phyloP scores from a whole-genome alignment of 345 rosid genomes.

The Noccaea bulbosa region DNA sequence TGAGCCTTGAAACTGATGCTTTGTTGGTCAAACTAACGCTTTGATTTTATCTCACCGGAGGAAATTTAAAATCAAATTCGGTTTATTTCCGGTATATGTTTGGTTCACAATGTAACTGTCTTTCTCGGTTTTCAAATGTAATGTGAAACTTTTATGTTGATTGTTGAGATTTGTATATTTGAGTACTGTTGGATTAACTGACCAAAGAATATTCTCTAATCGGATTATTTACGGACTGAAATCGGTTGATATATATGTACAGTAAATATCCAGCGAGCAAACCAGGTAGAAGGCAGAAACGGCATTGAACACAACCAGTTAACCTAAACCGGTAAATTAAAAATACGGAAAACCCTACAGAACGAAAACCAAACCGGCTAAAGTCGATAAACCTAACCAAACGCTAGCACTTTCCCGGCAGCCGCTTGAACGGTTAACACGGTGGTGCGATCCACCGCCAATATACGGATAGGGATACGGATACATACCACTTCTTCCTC shows the following conservation, averaged over 20 bases:
- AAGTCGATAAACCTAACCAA: constrained; percentile 27
- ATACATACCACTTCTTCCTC: background rate
- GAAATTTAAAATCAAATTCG: constrained; percentile 22
- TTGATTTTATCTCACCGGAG: constrained; percentile 18
- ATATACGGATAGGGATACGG: constrained; percentile 26
- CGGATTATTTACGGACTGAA: background rate
- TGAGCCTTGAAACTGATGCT: constrained; percentile 40
- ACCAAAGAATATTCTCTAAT: background rate
- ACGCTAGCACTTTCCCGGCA: constrained; percentile 21
- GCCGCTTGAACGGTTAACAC: constrained; percentile 32
- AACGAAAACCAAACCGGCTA: constrained; percentile 36
- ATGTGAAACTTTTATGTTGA: constrained; percentile 31
- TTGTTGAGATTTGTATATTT: constrained; percentile 35
- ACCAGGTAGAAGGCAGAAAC: constrained; percentile 24
- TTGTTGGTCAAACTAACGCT: constrained; percentile 37
- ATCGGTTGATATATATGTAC: no score
- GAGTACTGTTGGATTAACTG: background rate
- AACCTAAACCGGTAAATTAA: constrained; percentile 28
- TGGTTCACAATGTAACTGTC: constrained; percentile 38
- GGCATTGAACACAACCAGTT: constrained; percentile 13
- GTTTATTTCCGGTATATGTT: constrained; percentile 38
- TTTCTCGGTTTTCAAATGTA: constrained; percentile 31
- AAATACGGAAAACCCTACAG: constrained; percentile 6
- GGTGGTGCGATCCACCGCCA: constrained; percentile 31
- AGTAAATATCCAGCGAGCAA: constrained; percentile 8